Evolutionary conservation across 768 basidiomycete genomes (phyloP).

Genomic region (Lentinula sp.): DNA sequence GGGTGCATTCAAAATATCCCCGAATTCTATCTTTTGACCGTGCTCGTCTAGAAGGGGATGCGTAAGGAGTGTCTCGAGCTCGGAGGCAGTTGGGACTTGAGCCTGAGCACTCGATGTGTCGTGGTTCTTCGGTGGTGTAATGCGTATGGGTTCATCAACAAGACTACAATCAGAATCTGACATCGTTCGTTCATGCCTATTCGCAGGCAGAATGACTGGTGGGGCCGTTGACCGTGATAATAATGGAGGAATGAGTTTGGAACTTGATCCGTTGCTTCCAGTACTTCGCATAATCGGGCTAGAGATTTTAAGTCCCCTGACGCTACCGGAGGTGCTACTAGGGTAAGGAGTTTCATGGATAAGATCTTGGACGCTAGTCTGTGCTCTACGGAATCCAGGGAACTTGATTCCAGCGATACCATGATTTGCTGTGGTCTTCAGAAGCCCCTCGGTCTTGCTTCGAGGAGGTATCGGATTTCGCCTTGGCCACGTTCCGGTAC

Average conservation of each 20-base stretch:
- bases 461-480: background rate
- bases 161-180: background rate
- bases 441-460: background rate
- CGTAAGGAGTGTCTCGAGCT: background rate
- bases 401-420: background rate
- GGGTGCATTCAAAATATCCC: constrained; percentile 16
- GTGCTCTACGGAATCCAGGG: background rate
- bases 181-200: background rate
- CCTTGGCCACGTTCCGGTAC: background rate
- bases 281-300: background rate
- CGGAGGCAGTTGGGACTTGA: background rate
- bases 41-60: background rate
- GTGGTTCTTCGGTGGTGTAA: background rate
- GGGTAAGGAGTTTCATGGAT: background rate
- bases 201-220: background rate
- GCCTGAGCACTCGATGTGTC: background rate
- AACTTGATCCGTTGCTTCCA: background rate
- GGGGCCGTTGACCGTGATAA: background rate
- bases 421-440: background rate
- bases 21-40: background rate
- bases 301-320: background rate
- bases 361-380: background rate
- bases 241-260: background rate
- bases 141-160: background rate
- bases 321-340: background rate